A percentile compares a stretch with the other conserved stretches of the same genome.
These are phyloP conservation scores for Citrullus colocynthis DNA, from an alignment of 306 rosid species.

Conservation along the genomic window DNA sequence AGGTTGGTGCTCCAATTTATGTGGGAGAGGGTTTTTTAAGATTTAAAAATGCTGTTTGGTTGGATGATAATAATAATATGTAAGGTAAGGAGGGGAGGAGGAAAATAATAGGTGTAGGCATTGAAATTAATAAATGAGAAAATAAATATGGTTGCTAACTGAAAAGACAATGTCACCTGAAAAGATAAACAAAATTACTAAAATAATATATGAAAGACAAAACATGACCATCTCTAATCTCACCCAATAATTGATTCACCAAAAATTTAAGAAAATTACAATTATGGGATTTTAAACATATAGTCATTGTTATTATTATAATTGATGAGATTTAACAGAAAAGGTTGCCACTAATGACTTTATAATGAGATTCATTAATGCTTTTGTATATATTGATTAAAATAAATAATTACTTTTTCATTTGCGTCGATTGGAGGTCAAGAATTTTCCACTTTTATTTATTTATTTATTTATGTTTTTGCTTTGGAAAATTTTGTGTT, in stretches of 20 bases:
- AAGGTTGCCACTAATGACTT: neutral
- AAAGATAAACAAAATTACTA: neutral
- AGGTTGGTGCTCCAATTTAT: conserved; percentile 4
- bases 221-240: neutral
- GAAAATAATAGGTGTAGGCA: neutral
- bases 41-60: neutral
- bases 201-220: neutral
- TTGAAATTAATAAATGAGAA: neutral
- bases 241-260: neutral
- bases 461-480: no score
- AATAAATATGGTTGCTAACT: neutral
- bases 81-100: neutral
- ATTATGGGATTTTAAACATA: neutral
- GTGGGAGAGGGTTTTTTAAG: neutral
- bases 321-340: conserved; percentile 9
- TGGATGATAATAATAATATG: neutral
- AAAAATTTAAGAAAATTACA: neutral
- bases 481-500: neutral
- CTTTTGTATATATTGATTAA: neutral
- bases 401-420: conserved; percentile 1
- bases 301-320: neutral
- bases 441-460: conserved; percentile 38
- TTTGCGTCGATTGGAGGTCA: conserved; percentile 62
- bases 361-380: neutral
- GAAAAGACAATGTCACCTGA: neutral